Base-by-base conservation (phyloP, 192 early-diverging fungal species). In the Podila clonocystis region DNA sequence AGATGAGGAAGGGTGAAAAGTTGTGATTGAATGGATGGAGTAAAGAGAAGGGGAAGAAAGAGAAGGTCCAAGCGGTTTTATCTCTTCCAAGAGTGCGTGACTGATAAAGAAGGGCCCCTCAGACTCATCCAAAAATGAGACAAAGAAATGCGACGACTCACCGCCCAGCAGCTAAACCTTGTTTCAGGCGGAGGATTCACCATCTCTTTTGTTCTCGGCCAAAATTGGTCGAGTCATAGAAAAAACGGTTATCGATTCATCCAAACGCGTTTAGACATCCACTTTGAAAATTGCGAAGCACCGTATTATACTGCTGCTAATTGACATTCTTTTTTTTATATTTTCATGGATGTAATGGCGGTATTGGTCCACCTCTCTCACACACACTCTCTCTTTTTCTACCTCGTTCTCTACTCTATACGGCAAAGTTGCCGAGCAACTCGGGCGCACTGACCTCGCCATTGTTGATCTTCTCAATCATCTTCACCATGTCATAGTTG, bases 401-500 rank as follows among this genome's bases (percentile, higher is more conserved):
- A 0, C 34, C 12, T 61, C 29, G n/a, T n/a, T 24, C 22, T 22
- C 50, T 3, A 6, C 36, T 66, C 49, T 72, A 75, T 22, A 84
- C 75, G 45, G 72, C 36, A 64, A 85, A 78, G 65, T 63, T 67
- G 22, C 86, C 87, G 11, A 90, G 68, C 22, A 90, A 62, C 57
- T 91, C 88, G 17, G 87, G 85, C 15, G 74, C 84, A 20, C 66
- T 65, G 20, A 83, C 65, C 58, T 90, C 85, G 26, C 86, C 90
- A 50, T 84, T 87, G 50, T 85, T 85, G 63, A 92, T 87, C 49
- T 87, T 83, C 52, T 87, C 87, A 36, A 88, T 63, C 62, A 74
- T 83, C 77, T 88, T 89, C 38, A 95, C 85, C 64, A 99, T 72
- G 75, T 99, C 98, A 71, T 93, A 96, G 77, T 89, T 93, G 75